Percentiles rank a stretch among this genome's conserved stretches.
Evolutionary conservation across 192 early-diverging fungal genomes (phyloP).

Genomic region (Pecoramyces ruminantium): DNA sequence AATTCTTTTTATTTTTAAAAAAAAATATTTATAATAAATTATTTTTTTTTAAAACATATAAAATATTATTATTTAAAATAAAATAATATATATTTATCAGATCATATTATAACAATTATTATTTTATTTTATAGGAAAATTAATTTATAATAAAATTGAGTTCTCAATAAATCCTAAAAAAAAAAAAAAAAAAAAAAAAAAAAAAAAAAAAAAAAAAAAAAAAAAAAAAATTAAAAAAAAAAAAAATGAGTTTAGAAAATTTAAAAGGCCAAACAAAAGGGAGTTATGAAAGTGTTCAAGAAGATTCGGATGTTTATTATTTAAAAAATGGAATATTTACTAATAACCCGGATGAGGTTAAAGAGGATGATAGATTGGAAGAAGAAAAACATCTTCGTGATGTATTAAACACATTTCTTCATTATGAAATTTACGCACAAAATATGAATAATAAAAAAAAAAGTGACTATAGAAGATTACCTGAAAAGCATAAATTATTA

Average conservation of each 20-base stretch:
- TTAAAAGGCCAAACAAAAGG: not conserved
- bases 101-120: no score
- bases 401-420: slow-evolving; percentile 19
- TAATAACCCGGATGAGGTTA: not conserved
- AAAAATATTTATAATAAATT: no score
- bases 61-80: no score
- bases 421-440: slow-evolving; percentile 41
- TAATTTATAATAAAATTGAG: no score
- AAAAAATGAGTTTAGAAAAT: not conserved
- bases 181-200: no score
- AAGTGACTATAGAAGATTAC: slow-evolving; percentile 33
- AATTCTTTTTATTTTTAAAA: no score
- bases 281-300: not conserved
- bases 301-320: not conserved
- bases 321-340: not conserved
- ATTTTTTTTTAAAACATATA: no score
- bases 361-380: not conserved
- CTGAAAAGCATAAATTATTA: slow-evolving; percentile 38
- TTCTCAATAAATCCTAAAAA: no score
- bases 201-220: no score
- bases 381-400: not conserved
- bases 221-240: no score
- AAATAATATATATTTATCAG: no score
- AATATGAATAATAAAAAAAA: slow-evolving; percentile 43
- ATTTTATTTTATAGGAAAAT: no score